Evolutionary conservation across 106 monocot genomes (phyloP).

Genomic region (Dioscorea dumetorum): DNA sequence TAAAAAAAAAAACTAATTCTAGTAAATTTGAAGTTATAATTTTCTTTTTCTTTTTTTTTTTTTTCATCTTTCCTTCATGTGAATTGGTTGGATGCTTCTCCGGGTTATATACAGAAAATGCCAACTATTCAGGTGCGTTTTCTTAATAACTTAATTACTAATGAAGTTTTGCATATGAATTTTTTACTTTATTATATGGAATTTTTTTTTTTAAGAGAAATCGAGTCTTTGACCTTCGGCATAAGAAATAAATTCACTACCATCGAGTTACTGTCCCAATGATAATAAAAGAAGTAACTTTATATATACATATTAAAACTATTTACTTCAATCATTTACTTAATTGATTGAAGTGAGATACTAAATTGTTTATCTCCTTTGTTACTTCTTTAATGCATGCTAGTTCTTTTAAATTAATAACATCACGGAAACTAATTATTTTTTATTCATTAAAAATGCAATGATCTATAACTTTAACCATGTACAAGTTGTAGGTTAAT

Average conservation of each 20-base stretch:
- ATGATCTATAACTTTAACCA: no score
- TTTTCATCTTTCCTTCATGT: neutral
- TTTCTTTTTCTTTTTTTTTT: neutral
- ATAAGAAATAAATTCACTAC: neutral
- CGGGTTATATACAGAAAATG: constrained; percentile 71
- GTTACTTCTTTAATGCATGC: no score
- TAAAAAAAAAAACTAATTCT: no score
- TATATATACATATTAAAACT: no score
- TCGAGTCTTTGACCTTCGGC: neutral
- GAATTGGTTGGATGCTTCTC: constrained; percentile 2
- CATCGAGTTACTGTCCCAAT: neutral
- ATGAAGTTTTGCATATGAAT: neutral
- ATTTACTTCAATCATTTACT: no score
- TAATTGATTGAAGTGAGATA: no score
- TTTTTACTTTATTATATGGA: neutral
- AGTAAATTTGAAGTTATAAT: neutral
- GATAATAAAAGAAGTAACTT: no score
- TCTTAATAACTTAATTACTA: neutral
- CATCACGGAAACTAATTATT: no score
- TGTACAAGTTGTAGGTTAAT: no score
- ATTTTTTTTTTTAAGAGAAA: neutral
- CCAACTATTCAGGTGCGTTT: constrained; percentile 82
- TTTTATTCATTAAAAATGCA: no score
- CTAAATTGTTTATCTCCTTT: no score
- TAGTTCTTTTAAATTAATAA: no score